Evolutionary conservation across 257 asterid genomes (phyloP), one percentile per base, ranked within the genome.

Genomic region (Schizonepeta tenuifolia): DNA sequence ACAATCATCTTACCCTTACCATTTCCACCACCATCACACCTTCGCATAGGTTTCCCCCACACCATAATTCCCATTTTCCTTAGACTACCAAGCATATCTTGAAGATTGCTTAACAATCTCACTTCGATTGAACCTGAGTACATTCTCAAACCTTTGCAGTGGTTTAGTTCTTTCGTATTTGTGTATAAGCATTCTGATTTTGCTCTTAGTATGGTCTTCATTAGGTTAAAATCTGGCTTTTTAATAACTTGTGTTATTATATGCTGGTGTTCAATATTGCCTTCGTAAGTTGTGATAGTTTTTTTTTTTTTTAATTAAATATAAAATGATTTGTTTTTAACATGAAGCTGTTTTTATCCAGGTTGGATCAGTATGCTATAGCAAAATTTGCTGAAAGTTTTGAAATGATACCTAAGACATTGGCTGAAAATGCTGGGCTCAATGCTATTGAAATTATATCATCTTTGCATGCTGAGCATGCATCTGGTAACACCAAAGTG

Each of bases 341-440:
- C 41, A 49, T 44, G 5, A 55, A 68, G 51, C 61, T 69, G 47
- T 76, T 47, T 12, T 57, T 17, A 72, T 80, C 72, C 96, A 95
- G 99, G 72, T 78, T 95, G 83, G 99, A 95, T 85, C 98, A 95
- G 81, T 90, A 90, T 79, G 99, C 97, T 20, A 88, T 95, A 77
- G 89, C 97, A 64, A 95, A 95, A 68, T 92, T 95, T 81, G 96
- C 97, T 11, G 99, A 92, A 85, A 87, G 99, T 76, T 95, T 95
- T 85, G 99, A 95, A 83, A 88, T 92, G 97, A 74, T 95, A 61
- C 98, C 97, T 7, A 92, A 90, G 78, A 95, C 88, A 15, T 77
- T 95, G 81, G 92, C 99, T 38, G 99, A 95, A 58, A 95, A 95
- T 86, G 99, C 97, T 35, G 99, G 99, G 77, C 96, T 95, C 55